Evolutionary conservation across 768 basidiomycete species (phyloP).

Genomic region (Lentinula lateritia): DNA sequence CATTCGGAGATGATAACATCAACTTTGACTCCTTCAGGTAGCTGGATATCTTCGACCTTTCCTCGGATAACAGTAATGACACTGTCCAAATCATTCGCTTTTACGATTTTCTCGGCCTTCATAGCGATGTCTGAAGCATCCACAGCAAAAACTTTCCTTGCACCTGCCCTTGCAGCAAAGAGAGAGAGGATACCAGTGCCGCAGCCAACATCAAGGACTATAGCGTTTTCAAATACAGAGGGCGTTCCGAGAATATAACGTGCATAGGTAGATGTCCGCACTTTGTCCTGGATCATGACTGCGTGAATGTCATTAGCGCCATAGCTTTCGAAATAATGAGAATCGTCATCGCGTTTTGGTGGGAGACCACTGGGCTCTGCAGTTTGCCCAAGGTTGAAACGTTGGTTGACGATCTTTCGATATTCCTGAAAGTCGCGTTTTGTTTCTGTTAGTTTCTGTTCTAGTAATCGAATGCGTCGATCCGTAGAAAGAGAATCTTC

Average conservation of each 20-base stretch:
- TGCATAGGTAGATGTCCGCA: slow-evolving; percentile 90
- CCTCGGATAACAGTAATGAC: slow-evolving; percentile 85
- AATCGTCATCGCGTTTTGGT: slow-evolving; percentile 69
- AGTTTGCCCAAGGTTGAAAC: slow-evolving; percentile 45
- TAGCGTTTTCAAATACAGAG: slow-evolving; percentile 70
- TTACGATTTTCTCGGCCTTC: slow-evolving; percentile 74
- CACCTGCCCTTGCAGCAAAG: slow-evolving; percentile 85
- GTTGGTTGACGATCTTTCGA: slow-evolving; percentile 47
- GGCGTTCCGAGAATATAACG: slow-evolving; percentile 86
- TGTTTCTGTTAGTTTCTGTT: slow-evolving; percentile 55
- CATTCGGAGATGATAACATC: slow-evolving; percentile 97
- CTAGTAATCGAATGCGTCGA: slow-evolving; percentile 50
- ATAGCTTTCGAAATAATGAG: slow-evolving; percentile 92
- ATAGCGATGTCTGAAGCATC: slow-evolving; percentile 84
- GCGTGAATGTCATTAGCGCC: slow-evolving; percentile 91
- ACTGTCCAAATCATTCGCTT: slow-evolving; percentile 64
- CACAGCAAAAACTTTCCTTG: slow-evolving; percentile 85
- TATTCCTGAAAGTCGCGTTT: slow-evolving; percentile 61
- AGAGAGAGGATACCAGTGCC: slow-evolving; percentile 92
- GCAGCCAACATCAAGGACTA: slow-evolving; percentile 94
- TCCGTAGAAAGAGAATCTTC: slow-evolving; percentile 26
- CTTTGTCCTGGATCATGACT: slow-evolving; percentile 94
- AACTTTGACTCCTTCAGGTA: slow-evolving; percentile 75
- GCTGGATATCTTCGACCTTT: slow-evolving; percentile 81
- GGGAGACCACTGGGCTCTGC: slow-evolving; percentile 29